Conservation (phyloP, 352 stramenopile species). For the Phytopythium sindhum region DNA sequence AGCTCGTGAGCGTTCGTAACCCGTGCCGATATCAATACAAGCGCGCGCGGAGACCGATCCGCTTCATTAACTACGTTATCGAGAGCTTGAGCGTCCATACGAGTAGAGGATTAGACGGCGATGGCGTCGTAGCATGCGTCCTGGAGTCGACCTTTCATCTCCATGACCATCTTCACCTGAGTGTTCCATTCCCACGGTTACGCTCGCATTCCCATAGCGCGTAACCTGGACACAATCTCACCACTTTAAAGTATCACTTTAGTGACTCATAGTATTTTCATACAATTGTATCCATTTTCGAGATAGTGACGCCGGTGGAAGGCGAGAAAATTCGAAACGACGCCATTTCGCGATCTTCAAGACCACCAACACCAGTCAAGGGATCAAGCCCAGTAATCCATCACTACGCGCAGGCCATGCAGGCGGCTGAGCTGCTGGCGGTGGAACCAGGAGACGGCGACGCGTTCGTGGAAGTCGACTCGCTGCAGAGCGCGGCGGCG, state of each 20-base stretch:
- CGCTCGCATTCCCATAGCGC: background rate
- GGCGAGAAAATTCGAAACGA: background rate
- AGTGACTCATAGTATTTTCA: background rate
- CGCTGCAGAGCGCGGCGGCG: background rate
- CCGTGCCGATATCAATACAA: conserved; percentile 3
- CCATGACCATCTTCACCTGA: background rate
- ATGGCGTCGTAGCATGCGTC: background rate
- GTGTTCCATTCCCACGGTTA: background rate
- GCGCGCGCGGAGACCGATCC: background rate
- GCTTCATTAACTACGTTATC: background rate
- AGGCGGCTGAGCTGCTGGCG: conserved; percentile 1
- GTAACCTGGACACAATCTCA: background rate
- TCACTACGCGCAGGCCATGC: background rate
- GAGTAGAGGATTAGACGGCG: background rate
- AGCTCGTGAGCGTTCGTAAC: background rate
- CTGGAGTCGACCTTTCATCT: background rate
- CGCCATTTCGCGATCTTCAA: background rate
- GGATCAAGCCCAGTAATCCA: too few species aligned
- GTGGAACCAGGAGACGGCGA: background rate
- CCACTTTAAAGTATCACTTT: background rate
- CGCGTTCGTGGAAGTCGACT: background rate
- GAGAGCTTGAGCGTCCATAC: background rate
- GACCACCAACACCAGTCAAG: background rate
- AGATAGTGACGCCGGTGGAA: background rate
- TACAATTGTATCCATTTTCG: too few species aligned